Evolutionary conservation across 805 yeast genomes (phyloP), one percentile per base, ranked within the genome.

Genomic region (Candida jianshihensis): DNA sequence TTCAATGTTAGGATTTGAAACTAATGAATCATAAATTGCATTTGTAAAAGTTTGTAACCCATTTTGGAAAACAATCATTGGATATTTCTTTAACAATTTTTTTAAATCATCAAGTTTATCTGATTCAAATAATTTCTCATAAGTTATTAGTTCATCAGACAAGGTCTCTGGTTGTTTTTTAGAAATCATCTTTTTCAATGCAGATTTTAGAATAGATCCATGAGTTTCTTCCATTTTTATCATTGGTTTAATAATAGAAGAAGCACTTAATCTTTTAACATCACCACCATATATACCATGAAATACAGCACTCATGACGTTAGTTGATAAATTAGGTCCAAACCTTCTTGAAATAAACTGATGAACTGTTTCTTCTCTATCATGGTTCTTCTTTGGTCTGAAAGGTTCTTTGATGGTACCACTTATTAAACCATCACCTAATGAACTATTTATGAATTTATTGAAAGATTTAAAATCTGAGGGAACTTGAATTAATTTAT

Each of bases 281-380:
- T 89, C 95, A n/a, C 86, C 92, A 1, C 95, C 96, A 57, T 88
- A 90, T 1, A 92, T 78, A 0, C 98, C 98, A 51, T 88, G 87
- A 54, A 82, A 66, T 4, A 88, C 61, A 0, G 96, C 97, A 57
- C 95, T 83, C 16, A 83, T 60, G 12, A 90, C 59, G 34, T 84
- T 78, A 8, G 66, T 63, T 5, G 81, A 57, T 3, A 63, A 36
- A 1, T 53, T 50, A 8, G 65, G 63, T 3, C 89, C 89, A 53
- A 88, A 80, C 41, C 96, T 60, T 44, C 97, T 64, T 3, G 63
- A 52, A 25, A 89, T 54, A 49, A 87, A 86, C 3, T 70, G 63
- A 31, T 73, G 78, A 1, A 90, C 77, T 9, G 81, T 68, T 60
- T 88, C 96, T 53, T 89, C 97, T 6, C 60, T 47, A 0, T 48